A percentile compares a stretch with the other conserved stretches of the same genome.
phyloP scores from a whole-genome alignment of 208 protist species.

The Crithidia acanthocephali region DNA sequence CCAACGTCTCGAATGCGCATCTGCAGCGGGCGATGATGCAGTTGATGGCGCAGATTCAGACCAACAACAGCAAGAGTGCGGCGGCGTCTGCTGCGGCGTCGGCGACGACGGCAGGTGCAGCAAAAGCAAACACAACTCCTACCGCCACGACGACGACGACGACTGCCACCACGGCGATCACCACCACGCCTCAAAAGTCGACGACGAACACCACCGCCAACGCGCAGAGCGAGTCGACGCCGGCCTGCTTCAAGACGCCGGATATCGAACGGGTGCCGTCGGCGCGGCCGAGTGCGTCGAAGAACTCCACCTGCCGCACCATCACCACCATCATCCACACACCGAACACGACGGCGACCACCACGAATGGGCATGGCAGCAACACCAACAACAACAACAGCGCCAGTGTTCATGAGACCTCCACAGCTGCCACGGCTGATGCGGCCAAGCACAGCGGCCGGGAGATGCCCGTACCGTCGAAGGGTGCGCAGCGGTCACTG shows the following conservation, averaged over 20 bases:
- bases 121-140: background rate
- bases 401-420: background rate
- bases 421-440: background rate
- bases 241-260: slow-evolving; percentile 26
- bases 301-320: slow-evolving; percentile 28
- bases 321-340: slow-evolving; percentile 42
- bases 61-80: slow-evolving; percentile 19
- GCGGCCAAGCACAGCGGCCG: background rate
- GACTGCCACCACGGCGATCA: background rate
- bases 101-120: background rate
- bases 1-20: background rate
- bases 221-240: background rate
- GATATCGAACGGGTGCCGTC: slow-evolving; percentile 36
- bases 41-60: slow-evolving; percentile 33
- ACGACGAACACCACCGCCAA: background rate
- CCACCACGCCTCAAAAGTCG: slow-evolving; percentile 22
- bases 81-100: background rate
- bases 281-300: slow-evolving; percentile 34
- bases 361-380: slow-evolving; percentile 1
- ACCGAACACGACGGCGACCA: slow-evolving; percentile 11
- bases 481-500: slow-evolving; percentile 28
- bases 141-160: background rate
- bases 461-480: slow-evolving; percentile 5
- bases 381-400: slow-evolving; percentile 20
- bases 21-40: slow-evolving; percentile 34